phyloP scores from a whole-genome alignment of 495 filamentous ascomycete genomes.

The Penicillium parvum region DNA sequence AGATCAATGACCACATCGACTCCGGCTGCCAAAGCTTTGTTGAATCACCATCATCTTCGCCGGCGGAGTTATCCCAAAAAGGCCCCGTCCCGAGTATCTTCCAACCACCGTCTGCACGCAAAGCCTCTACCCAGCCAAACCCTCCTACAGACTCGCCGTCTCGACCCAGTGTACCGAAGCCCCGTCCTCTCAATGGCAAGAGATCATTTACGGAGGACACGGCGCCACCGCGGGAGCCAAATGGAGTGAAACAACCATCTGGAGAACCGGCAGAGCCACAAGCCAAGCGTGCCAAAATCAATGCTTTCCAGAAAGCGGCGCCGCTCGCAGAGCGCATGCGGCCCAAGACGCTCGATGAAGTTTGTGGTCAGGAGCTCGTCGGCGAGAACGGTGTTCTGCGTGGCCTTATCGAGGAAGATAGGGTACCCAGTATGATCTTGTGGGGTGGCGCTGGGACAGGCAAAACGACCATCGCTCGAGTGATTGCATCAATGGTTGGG shows the following conservation, averaged over 20 bases:
- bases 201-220: constrained; percentile 28
- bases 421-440: constrained; percentile 89
- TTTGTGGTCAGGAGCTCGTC: constrained; percentile 88
- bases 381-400: constrained; percentile 79
- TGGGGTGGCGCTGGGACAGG: constrained; percentile 92
- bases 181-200: constrained; percentile 33
- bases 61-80: constrained; percentile 43
- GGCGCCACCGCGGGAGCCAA: constrained; percentile 14
- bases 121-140: constrained; percentile 28
- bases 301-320: constrained; percentile 60
- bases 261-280: constrained; percentile 28
- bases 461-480: constrained; percentile 95
- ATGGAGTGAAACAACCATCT: constrained; percentile 12
- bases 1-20: constrained; percentile 92
- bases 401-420: constrained; percentile 81
- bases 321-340: constrained; percentile 95
- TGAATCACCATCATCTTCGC: constrained; percentile 36
- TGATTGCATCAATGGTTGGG: constrained; percentile 76
- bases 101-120: constrained; percentile 58
- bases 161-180: constrained; percentile 19
- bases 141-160: constrained; percentile 17
- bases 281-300: constrained; percentile 59
- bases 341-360: constrained; percentile 74
- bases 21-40: constrained; percentile 67
- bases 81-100: constrained; percentile 68